A percentile compares a stretch with the other conserved stretches of the same genome.
These are phyloP conservation scores for Trichoderma sp. DNA, from an alignment of 2,329 filamentous ascomycete genomes.

Conservation along the genomic window DNA sequence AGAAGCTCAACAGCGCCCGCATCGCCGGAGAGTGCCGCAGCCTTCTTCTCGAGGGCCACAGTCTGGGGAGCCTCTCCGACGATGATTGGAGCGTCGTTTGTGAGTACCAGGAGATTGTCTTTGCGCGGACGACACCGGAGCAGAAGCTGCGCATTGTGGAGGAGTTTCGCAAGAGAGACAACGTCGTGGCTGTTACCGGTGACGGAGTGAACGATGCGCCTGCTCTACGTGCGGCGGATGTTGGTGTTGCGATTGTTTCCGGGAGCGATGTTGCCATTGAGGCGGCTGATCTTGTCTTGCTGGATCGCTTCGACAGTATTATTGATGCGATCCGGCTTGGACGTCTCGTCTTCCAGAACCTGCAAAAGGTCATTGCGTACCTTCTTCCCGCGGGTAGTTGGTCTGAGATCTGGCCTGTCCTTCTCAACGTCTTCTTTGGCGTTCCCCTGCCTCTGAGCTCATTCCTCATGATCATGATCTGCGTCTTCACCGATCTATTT, in stretches of 20 bases:
- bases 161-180: constrained; percentile 61
- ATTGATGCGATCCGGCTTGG: constrained; percentile 61
- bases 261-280: constrained; percentile 67
- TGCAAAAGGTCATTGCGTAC: constrained; percentile 48
- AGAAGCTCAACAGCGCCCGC: constrained; percentile 33
- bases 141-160: constrained; percentile 75
- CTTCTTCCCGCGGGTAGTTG: constrained; percentile 56
- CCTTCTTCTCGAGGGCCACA: constrained; percentile 56
- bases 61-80: constrained; percentile 57
- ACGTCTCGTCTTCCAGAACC: constrained; percentile 46
- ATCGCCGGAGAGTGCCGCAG: constrained; percentile 33
- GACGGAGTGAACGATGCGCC: constrained; percentile 71
- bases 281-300: constrained; percentile 66
- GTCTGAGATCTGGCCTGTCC: constrained; percentile 60
- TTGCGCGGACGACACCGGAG: constrained; percentile 68
- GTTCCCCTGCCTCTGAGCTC: constrained; percentile 54
- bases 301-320: constrained; percentile 72
- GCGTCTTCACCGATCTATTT: constrained; percentile 59
- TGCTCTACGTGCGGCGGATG: constrained; percentile 65
- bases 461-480: constrained; percentile 62
- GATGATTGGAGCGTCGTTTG: constrained; percentile 51
- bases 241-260: constrained; percentile 68
- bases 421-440: constrained; percentile 59
- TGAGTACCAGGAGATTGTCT: constrained; percentile 62
- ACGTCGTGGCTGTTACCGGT: constrained; percentile 71